Evolutionary conservation across 768 basidiomycete species (phyloP).

Genomic region (Boletus fagicola): DNA sequence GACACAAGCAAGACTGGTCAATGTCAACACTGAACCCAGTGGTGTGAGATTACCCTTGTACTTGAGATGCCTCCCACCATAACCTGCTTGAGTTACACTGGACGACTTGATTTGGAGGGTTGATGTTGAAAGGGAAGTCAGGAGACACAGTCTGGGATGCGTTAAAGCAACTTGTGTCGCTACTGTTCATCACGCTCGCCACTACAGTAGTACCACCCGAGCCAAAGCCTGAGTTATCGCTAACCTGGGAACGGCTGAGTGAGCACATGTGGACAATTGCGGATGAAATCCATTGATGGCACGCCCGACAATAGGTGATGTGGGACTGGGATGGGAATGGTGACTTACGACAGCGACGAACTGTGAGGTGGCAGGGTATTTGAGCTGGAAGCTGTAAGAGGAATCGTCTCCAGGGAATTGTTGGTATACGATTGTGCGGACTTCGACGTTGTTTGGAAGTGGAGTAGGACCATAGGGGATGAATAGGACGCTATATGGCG

Average conservation of each 20-base stretch:
- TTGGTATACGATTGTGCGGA: slow-evolving; percentile 55
- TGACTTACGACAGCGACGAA: slow-evolving; percentile 75
- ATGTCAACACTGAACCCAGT: neutral
- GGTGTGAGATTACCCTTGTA: slow-evolving; percentile 48
- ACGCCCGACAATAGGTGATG: neutral
- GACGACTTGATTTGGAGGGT: slow-evolving; percentile 60
- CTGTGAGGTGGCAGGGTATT: slow-evolving; percentile 65
- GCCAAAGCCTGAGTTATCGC: slow-evolving; percentile 61
- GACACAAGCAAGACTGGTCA: neutral
- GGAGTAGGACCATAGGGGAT: slow-evolving; percentile 67
- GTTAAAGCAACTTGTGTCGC: slow-evolving; percentile 61
- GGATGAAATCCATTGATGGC: neutral
- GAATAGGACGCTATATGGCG: slow-evolving; percentile 67
- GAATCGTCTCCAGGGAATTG: slow-evolving; percentile 44
- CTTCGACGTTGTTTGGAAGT: slow-evolving; percentile 60
- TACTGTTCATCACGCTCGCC: slow-evolving; percentile 50
- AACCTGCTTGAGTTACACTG: slow-evolving; percentile 64
- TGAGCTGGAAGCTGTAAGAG: slow-evolving; percentile 53
- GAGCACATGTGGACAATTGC: neutral
- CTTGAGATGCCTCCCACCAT: slow-evolving; percentile 56
- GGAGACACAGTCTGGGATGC: slow-evolving; percentile 45
- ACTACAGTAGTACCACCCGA: slow-evolving; percentile 73
- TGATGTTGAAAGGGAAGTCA: slow-evolving; percentile 57
- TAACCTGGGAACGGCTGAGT: slow-evolving; percentile 41
- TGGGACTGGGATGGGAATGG: neutral